Percentiles rank a stretch among this genome's conserved stretches.
These are phyloP conservation scores for Trypanosomatidae sp. DNA, from an alignment of 208 protist species.

Conservation along the genomic window DNA sequence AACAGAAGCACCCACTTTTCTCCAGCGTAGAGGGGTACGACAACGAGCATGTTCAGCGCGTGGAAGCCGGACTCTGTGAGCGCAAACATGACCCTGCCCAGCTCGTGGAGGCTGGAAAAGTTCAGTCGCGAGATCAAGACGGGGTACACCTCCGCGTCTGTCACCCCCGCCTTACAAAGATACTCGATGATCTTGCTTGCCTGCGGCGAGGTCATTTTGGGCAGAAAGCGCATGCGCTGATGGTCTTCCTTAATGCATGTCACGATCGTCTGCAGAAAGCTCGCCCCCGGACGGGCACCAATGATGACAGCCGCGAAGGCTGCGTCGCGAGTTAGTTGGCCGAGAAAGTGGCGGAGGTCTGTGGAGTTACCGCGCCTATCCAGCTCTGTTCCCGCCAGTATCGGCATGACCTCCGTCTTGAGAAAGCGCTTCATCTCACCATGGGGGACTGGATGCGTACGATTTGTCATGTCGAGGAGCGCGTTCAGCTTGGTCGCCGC, in stretches of 20 bases:
- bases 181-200: slow-evolving; percentile 77
- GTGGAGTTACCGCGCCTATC: slow-evolving; percentile 54
- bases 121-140: slow-evolving; percentile 58
- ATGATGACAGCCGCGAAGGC: slow-evolving; percentile 73
- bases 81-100: slow-evolving; percentile 74
- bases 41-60: slow-evolving; percentile 51
- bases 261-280: slow-evolving; percentile 53
- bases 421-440: slow-evolving; percentile 66
- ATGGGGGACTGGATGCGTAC: slow-evolving; percentile 21
- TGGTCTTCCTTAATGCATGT: slow-evolving; percentile 73
- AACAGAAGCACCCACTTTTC: slow-evolving; percentile 47
- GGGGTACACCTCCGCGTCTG: slow-evolving; percentile 50
- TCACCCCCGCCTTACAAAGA: slow-evolving; percentile 56
- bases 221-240: slow-evolving; percentile 69
- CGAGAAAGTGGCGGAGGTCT: slow-evolving; percentile 50
- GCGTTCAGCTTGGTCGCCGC: slow-evolving; percentile 52
- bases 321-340: slow-evolving; percentile 71
- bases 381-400: slow-evolving; percentile 61
- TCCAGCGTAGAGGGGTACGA: slow-evolving; percentile 79
- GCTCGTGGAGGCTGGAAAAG: slow-evolving; percentile 59
- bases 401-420: slow-evolving; percentile 56
- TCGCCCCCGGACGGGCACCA: slow-evolving; percentile 39
- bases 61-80: slow-evolving; percentile 53
- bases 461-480: slow-evolving; percentile 46
- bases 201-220: slow-evolving; percentile 76